phyloP scores from a whole-genome alignment of 345 rosid genomes.

The Bretschneidera sinensis region DNA sequence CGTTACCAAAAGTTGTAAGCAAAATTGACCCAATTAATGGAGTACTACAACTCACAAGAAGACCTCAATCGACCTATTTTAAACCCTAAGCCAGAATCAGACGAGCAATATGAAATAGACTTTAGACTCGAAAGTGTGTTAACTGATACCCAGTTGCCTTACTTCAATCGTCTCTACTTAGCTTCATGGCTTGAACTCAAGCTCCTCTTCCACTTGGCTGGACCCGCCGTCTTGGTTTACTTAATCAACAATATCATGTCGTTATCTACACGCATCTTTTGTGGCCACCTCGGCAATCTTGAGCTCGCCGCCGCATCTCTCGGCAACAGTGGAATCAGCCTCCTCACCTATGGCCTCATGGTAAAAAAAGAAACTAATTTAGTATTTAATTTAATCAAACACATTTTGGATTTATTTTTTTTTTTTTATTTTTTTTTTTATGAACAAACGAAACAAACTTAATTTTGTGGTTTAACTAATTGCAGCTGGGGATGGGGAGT shows the following conservation, averaged over 20 bases:
- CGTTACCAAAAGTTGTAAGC: too few species aligned
- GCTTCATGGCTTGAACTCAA: conserved; percentile 54
- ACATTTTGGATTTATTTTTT: too few species aligned
- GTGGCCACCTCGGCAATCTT: conserved; percentile 63
- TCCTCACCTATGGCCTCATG: conserved; percentile 47
- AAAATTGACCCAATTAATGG: too few species aligned
- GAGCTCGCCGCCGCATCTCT: conserved; percentile 61
- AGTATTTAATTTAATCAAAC: too few species aligned
- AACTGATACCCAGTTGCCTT: conserved; percentile 26
- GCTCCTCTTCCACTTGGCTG: conserved; percentile 41
- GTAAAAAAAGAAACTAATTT: conserved; percentile 24
- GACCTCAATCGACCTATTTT: too few species aligned
- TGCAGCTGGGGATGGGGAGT: conserved; percentile 77
- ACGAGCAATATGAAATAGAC: conserved; percentile 16
- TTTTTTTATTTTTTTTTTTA: too few species aligned
- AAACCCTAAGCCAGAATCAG: neutral
- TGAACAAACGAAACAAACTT: neutral
- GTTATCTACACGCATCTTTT: conserved; percentile 54
- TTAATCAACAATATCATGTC: conserved; percentile 48
- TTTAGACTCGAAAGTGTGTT: conserved; percentile 46
- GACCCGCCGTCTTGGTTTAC: conserved; percentile 53
- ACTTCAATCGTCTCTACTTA: conserved; percentile 23
- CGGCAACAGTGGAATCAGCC: conserved; percentile 55
- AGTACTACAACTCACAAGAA: neutral
- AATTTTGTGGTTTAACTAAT: neutral